Percentiles rank a stretch among this genome's conserved stretches.
These are phyloP conservation scores for Colletotrichum limetticola DNA, from an alignment of 2,329 filamentous ascomycete species.

Conservation along the genomic window DNA sequence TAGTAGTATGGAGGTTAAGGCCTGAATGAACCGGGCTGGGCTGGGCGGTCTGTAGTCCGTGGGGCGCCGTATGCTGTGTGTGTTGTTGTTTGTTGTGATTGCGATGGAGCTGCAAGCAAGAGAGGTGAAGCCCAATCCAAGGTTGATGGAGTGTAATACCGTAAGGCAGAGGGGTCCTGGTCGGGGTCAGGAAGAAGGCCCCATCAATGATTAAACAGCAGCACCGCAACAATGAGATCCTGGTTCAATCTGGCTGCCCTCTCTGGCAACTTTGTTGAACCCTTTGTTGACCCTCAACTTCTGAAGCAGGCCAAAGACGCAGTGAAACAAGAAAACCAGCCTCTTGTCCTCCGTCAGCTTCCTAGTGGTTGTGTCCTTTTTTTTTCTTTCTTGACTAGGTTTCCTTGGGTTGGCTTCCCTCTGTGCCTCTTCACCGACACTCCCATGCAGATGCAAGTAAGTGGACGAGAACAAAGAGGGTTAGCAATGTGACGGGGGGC, in stretches of 20 bases:
- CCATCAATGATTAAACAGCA: background rate
- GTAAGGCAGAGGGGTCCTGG: constrained; percentile 14
- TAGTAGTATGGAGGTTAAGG: background rate
- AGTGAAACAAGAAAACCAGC: constrained; percentile 14
- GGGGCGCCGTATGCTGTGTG: constrained; percentile 10
- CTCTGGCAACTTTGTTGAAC: constrained; percentile 2
- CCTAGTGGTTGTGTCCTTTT: background rate
- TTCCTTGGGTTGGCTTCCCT: background rate
- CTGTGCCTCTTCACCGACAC: constrained; percentile 13
- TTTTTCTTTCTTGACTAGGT: background rate
- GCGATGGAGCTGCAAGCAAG: constrained; percentile 4
- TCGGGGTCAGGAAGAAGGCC: background rate
- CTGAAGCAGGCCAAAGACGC: background rate
- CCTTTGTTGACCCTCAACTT: constrained; percentile 21
- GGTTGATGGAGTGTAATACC: background rate
- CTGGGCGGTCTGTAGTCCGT: constrained; percentile 18
- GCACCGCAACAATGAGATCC: background rate
- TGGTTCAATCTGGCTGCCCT: background rate
- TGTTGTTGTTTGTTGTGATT: constrained; percentile 26
- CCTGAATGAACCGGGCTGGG: background rate
- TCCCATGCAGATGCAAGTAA: background rate
- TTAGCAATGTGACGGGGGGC: background rate
- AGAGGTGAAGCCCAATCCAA: constrained; percentile 14
- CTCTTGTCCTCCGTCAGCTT: background rate
- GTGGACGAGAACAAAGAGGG: constrained; percentile 2